These are phyloP conservation scores for Scheffersomyces illinoinensis DNA, from an alignment of 1,139 yeast species.

Conservation along the genomic window DNA sequence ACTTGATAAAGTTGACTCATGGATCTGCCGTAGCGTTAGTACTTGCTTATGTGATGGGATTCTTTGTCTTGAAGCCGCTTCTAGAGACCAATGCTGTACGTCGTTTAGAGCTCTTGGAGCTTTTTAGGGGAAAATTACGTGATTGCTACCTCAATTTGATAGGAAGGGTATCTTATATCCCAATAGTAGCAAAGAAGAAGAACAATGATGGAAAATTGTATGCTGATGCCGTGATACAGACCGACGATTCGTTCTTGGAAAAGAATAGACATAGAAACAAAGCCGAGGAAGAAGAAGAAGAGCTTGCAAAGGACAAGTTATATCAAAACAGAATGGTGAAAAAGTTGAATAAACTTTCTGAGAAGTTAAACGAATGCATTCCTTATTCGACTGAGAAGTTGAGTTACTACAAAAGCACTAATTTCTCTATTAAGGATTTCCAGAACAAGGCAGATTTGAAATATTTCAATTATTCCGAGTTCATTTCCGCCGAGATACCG, in stretches of 20 bases:
- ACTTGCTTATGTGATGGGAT: slow-evolving; percentile 33
- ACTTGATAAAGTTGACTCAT: slow-evolving; percentile 33
- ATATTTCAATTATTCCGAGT: slow-evolving; percentile 33
- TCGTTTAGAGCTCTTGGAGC: slow-evolving; percentile 37
- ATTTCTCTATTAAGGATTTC: slow-evolving; percentile 35
- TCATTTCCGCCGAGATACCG: slow-evolving; percentile 11
- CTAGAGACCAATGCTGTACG: slow-evolving; percentile 32
- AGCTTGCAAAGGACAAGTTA: slow-evolving; percentile 24
- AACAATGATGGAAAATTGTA: slow-evolving; percentile 34
- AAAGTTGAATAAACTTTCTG: slow-evolving; percentile 26
- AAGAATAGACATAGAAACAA: slow-evolving; percentile 7
- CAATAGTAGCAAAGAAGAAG: slow-evolving; percentile 38
- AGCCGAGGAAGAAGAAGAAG: slow-evolving; percentile 16
- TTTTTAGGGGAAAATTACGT: slow-evolving; percentile 32
- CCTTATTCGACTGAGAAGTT: slow-evolving; percentile 34
- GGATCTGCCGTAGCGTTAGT: slow-evolving; percentile 37
- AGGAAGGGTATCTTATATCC: slow-evolving; percentile 39
- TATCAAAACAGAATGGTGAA: slow-evolving; percentile 23
- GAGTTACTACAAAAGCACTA: slow-evolving; percentile 33
- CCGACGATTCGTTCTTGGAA: slow-evolving; percentile 26
- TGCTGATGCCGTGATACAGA: slow-evolving; percentile 44
- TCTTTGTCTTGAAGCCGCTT: slow-evolving; percentile 37
- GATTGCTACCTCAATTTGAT: slow-evolving; percentile 39
- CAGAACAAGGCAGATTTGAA: slow-evolving; percentile 40
- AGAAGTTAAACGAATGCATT: slow-evolving; percentile 25